Evolutionary conservation across 495 filamentous ascomycete species (phyloP).

Genomic region (Neurospora cerealis): DNA sequence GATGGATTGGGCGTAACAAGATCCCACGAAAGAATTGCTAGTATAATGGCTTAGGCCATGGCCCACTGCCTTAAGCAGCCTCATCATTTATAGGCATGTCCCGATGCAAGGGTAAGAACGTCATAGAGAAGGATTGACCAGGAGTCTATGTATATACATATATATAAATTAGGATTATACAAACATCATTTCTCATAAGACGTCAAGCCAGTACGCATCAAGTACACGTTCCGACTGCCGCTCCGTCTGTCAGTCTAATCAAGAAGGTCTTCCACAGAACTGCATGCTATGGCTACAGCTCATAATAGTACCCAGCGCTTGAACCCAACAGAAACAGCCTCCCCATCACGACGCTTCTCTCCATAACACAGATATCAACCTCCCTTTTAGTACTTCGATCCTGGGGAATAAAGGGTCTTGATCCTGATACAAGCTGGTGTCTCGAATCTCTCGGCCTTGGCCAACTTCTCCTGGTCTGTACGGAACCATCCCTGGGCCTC

Average conservation of each 20-base stretch:
- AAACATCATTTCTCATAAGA: background rate
- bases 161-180: background rate
- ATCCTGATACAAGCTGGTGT: conserved; percentile 31
- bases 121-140: background rate
- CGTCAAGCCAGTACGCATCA: background rate
- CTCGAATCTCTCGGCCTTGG: conserved; percentile 28
- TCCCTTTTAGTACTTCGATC: background rate
- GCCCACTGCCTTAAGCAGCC: background rate
- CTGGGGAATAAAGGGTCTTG: conserved; percentile 10
- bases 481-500: conserved; percentile 87
- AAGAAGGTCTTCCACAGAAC: background rate
- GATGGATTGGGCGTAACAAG: background rate
- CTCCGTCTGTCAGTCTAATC: background rate
- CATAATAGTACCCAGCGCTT: background rate
- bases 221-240: background rate
- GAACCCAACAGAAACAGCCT: background rate
- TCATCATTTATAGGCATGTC: background rate
- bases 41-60: background rate
- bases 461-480: conserved; percentile 67
- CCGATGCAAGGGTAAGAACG: background rate
- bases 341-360: background rate
- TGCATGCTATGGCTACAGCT: background rate
- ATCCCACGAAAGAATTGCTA: background rate
- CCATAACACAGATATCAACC: background rate
- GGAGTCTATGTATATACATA: background rate